Evolutionary conservation across 2,329 filamentous ascomycete species (phyloP).

Genomic region (Claviceps monticola): DNA sequence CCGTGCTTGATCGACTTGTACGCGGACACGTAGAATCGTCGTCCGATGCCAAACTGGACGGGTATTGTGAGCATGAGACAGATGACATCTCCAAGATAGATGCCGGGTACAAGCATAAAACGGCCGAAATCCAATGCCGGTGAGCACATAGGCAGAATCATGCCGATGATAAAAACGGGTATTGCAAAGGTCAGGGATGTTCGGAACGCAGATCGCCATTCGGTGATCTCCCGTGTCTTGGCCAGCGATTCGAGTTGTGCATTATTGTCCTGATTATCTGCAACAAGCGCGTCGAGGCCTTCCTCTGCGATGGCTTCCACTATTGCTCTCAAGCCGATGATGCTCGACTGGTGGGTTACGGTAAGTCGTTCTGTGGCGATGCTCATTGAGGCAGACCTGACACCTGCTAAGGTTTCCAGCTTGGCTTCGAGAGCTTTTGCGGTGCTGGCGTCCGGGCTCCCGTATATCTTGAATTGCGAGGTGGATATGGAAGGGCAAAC

Average conservation of each 20-base stretch:
- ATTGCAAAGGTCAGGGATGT: conserved; percentile 70
- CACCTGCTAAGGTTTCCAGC: conserved; percentile 51
- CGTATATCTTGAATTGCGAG: conserved; percentile 74
- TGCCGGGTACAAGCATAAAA: conserved; percentile 51
- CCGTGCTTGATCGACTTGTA: conserved; percentile 84
- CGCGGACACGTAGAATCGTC: conserved; percentile 85
- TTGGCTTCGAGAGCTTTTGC: conserved; percentile 58
- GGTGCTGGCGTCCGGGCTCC: conserved; percentile 56
- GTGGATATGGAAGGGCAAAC: conserved; percentile 42
- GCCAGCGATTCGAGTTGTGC: conserved; percentile 90
- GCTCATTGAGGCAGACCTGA: conserved; percentile 61
- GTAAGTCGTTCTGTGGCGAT: conserved; percentile 60
- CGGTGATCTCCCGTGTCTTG: conserved; percentile 90
- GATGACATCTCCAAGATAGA: conserved; percentile 79
- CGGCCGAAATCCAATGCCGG: conserved; percentile 65
- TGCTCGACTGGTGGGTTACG: conserved; percentile 56
- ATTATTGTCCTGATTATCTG: conserved; percentile 89
- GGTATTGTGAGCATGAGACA: conserved; percentile 78
- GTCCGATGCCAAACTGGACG: conserved; percentile 91
- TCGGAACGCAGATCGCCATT: conserved; percentile 75
- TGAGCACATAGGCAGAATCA: conserved; percentile 82
- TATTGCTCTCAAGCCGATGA: conserved; percentile 66
- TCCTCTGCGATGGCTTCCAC: conserved; percentile 71
- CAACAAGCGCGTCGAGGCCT: conserved; percentile 78
- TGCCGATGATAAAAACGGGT: conserved; percentile 83